Conservation (phyloP, 1,284 basidiomycete genomes). For the Ganoderma resinaceum region DNA sequence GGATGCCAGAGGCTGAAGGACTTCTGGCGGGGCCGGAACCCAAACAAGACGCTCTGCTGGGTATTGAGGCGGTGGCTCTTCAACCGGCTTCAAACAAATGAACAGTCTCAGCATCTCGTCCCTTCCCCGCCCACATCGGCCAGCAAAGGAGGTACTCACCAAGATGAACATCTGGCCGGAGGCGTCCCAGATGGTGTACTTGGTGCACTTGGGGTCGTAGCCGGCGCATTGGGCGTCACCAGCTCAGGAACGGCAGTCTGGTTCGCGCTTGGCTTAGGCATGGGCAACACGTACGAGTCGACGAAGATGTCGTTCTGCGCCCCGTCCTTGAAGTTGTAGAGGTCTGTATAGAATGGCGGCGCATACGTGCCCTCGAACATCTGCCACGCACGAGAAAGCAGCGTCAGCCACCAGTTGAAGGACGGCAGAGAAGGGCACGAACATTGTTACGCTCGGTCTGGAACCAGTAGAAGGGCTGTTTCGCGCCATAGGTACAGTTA, state of each 20-base stretch:
- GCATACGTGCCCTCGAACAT: slow-evolving; percentile 61
- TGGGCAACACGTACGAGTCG: slow-evolving; percentile 40
- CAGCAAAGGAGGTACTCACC: slow-evolving; percentile 9
- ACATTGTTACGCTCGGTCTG: slow-evolving; percentile 67
- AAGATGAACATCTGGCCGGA: slow-evolving; percentile 15
- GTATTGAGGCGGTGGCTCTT: neutral
- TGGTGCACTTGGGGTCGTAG: slow-evolving; percentile 11
- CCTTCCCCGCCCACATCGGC: neutral
- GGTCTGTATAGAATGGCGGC: slow-evolving; percentile 62
- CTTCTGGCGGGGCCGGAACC: slow-evolving; percentile 5
- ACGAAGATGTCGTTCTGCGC: slow-evolving; percentile 70
- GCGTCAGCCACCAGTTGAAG: neutral
- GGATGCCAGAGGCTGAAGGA: slow-evolving; percentile 24
- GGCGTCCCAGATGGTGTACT: slow-evolving; percentile 11
- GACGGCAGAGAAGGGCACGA: neutral
- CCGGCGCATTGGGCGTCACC: neutral
- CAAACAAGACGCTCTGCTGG: slow-evolving; percentile 3
- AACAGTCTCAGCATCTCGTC: neutral
- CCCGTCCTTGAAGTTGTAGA: slow-evolving; percentile 65
- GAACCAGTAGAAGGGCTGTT: slow-evolving; percentile 72
- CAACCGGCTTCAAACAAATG: slow-evolving; percentile 1
- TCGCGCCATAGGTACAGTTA: slow-evolving; percentile 75
- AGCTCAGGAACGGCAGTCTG: slow-evolving; percentile 23
- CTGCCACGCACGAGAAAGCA: slow-evolving; percentile 34
- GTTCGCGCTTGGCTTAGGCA: slow-evolving; percentile 16